A percentile compares a stretch with the other conserved stretches of the same genome.
phyloP scores from a whole-genome alignment of 176 grass and related monocot species.

The Zoysia pacifica region DNA sequence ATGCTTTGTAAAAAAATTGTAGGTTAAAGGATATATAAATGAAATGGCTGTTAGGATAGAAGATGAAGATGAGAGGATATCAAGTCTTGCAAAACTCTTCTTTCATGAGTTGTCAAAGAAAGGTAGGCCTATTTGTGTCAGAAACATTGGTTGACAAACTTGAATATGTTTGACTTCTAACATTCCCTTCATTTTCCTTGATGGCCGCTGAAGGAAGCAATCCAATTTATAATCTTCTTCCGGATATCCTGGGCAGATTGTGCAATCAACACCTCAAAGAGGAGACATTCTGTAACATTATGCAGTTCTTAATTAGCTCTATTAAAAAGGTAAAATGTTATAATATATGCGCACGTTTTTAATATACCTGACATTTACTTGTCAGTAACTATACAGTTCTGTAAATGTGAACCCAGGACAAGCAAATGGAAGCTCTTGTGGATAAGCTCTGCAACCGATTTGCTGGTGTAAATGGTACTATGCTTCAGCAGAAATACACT shows the following conservation, averaged over 20 bases:
- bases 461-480: slow-evolving; percentile 78
- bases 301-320: slow-evolving; percentile 92
- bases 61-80: slow-evolving; percentile 88
- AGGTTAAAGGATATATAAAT: slow-evolving; percentile 97
- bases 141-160: background rate
- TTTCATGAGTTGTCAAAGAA: slow-evolving; percentile 99
- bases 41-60: slow-evolving; percentile 92
- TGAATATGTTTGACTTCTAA: slow-evolving; percentile 42
- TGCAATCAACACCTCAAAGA: slow-evolving; percentile 90
- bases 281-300: slow-evolving; percentile 75
- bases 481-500: slow-evolving; percentile 19
- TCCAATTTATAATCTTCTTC: slow-evolving; percentile 98
- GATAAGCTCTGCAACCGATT: slow-evolving; percentile 99
- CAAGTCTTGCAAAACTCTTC: slow-evolving; percentile 92
- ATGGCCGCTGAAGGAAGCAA: slow-evolving; percentile 73
- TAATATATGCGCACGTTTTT: slow-evolving; percentile 3
- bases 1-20: slow-evolving; percentile 27
- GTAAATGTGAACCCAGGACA: slow-evolving; percentile 61
- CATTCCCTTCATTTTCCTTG: slow-evolving; percentile 29
- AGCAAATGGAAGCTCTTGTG: slow-evolving; percentile 99
- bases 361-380: slow-evolving; percentile 21
- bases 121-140: slow-evolving; percentile 48
- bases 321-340: slow-evolving; percentile 77
- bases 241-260: slow-evolving; percentile 87
- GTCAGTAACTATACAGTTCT: slow-evolving; percentile 18